phyloP scores from a whole-genome alignment of 192 early-diverging fungal genomes.

The Coemansia sp. region DNA sequence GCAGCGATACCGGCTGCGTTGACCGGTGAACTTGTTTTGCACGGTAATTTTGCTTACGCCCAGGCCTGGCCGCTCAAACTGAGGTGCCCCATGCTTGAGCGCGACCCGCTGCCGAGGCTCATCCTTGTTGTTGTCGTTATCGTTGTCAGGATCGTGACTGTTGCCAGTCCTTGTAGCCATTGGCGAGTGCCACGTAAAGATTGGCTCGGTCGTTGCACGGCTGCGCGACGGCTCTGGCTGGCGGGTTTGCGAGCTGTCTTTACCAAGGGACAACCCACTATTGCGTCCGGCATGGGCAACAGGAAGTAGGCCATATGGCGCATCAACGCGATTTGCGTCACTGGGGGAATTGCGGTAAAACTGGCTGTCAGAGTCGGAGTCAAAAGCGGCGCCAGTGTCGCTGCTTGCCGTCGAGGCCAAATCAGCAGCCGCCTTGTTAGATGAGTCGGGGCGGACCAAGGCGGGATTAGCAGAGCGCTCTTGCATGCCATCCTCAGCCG shows the following conservation, averaged over 20 bases:
- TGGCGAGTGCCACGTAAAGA: constrained; percentile 5
- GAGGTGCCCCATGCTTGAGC: neutral
- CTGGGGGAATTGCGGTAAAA: constrained; percentile 25
- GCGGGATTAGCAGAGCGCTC: neutral
- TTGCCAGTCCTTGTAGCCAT: neutral
- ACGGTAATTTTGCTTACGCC: constrained; percentile 11
- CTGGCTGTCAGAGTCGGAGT: constrained; percentile 20
- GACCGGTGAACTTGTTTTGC: constrained; percentile 35
- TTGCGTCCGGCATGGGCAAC: neutral
- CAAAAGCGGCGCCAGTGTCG: neutral
- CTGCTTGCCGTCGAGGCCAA: neutral
- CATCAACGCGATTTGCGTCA: constrained; percentile 16
- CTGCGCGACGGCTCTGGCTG: neutral
- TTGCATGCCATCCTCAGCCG: neutral
- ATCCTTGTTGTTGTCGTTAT: neutral
- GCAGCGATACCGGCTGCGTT: constrained; percentile 46
- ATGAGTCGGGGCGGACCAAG: neutral
- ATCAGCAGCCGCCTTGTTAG: neutral
- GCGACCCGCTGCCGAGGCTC: neutral
- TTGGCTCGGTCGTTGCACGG: constrained; percentile 9
- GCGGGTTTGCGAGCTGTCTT: neutral
- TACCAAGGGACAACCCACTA: neutral
- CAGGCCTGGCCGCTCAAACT: neutral
- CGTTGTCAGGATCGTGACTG: neutral
- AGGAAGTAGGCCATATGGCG: constrained; percentile 26